Conservation (phyloP, 1,139 yeast species). For the Candida sanyaensis region DNA sequence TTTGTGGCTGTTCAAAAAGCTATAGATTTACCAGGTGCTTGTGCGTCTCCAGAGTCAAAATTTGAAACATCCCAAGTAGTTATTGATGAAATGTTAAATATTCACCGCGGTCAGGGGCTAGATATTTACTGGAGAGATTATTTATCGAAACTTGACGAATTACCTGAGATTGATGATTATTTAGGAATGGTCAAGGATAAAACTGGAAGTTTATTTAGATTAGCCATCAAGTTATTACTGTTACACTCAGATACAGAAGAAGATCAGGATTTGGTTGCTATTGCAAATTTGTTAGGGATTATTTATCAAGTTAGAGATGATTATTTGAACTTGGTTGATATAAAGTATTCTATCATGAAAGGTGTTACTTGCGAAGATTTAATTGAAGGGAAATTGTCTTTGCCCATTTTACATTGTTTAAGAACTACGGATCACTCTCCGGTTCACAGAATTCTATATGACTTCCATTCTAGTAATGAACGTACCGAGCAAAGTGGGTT, state of each 20-base stretch:
- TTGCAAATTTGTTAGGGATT: conserved; percentile 80
- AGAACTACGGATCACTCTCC: conserved; percentile 20
- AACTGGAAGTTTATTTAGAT: conserved; percentile 84
- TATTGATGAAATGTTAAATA: conserved; percentile 70
- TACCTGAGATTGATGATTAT: conserved; percentile 74
- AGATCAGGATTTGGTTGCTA: conserved; percentile 41
- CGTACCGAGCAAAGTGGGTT: conserved; percentile 19
- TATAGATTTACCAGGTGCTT: conserved; percentile 13
- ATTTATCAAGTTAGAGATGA: conserved; percentile 86
- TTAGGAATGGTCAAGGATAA: conserved; percentile 81
- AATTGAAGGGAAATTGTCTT: conserved; percentile 85
- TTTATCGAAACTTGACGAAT: conserved; percentile 21
- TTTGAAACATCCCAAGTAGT: conserved; percentile 31
- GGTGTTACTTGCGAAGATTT: conserved; percentile 82
- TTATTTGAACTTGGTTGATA: conserved; percentile 61
- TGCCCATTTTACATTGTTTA: conserved; percentile 71
- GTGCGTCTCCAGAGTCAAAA: conserved; percentile 6
- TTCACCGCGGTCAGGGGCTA: conserved; percentile 88
- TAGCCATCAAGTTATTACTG: conserved; percentile 68
- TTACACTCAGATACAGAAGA: conserved; percentile 17
- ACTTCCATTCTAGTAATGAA: conserved; percentile 17
- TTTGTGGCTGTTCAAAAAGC: conserved; percentile 66
- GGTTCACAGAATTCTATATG: conserved; percentile 25
- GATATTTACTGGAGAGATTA: conserved; percentile 86
- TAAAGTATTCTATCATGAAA: conserved; percentile 58